A percentile compares a stretch with the other conserved stretches of the same genome.
These are phyloP conservation scores for Aspergillus brunneoviolaceus DNA, from an alignment of 2,329 filamentous ascomycete genomes.

Conservation along the genomic window DNA sequence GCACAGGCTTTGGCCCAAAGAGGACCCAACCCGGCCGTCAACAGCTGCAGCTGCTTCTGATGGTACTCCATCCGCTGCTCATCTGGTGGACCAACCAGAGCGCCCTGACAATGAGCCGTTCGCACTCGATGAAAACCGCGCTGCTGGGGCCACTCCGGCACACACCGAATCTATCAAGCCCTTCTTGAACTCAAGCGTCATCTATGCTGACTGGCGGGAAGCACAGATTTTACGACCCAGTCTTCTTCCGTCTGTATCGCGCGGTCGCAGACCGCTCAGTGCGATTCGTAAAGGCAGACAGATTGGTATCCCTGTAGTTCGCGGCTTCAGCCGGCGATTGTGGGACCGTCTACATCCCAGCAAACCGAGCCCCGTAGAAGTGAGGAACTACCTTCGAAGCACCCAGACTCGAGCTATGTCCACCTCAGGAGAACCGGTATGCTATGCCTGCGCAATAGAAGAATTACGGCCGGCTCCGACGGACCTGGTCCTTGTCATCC, in stretches of 20 bases:
- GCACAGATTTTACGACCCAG: conserved; percentile 87
- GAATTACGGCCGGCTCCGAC: conserved; percentile 69
- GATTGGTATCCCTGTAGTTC: conserved; percentile 82
- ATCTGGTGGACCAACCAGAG: conserved; percentile 11
- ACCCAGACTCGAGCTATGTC: conserved; percentile 34
- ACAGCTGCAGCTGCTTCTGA: conserved; percentile 39
- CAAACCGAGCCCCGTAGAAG: conserved; percentile 42
- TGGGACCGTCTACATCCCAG: conserved; percentile 74
- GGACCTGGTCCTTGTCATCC: conserved; percentile 85
- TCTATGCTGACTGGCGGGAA: conserved; percentile 74
- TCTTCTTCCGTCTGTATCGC: conserved; percentile 79
- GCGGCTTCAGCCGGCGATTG: conserved; percentile 75
- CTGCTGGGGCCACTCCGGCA: conserved; percentile 41
- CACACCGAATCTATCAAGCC: conserved; percentile 52
- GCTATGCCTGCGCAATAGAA: conserved; percentile 62
- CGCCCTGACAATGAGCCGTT: conserved; percentile 8
- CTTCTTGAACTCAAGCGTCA: conserved; percentile 75
- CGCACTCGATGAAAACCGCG: conserved; percentile 40
- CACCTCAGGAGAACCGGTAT: conserved; percentile 33
- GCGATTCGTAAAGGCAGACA: conserved; percentile 81
- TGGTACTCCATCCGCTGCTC: conserved; percentile 25
- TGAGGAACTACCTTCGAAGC: conserved; percentile 43
- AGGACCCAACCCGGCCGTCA: conserved; percentile 39
- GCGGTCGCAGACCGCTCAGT: conserved; percentile 74
- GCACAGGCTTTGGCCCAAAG: conserved; percentile 75